Percentiles rank a stretch among this genome's conserved stretches.
Evolutionary conservation across 768 basidiomycete genomes (phyloP).

Genomic region (Termitomyces sp.): DNA sequence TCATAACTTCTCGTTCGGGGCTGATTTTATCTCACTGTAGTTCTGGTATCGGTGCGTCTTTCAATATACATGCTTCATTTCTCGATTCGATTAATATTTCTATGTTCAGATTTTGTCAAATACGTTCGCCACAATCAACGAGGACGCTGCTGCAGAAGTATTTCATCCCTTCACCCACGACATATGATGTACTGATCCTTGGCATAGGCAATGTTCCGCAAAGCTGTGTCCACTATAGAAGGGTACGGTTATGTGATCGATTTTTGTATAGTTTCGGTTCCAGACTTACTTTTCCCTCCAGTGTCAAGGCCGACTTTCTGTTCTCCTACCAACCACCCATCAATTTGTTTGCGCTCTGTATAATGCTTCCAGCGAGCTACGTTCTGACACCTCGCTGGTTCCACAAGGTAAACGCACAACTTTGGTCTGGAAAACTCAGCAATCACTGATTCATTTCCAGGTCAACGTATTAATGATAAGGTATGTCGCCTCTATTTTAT

Average conservation of each 20-base stretch:
- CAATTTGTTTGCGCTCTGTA: slow-evolving; percentile 79
- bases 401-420: slow-evolving; percentile 62
- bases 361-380: slow-evolving; percentile 86
- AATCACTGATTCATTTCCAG: slow-evolving; percentile 29
- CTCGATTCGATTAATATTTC: background rate
- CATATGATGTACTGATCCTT: slow-evolving; percentile 2
- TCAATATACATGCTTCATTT: background rate
- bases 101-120: slow-evolving; percentile 80
- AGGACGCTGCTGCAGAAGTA: slow-evolving; percentile 91
- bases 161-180: slow-evolving; percentile 3
- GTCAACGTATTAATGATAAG: slow-evolving; percentile 88
- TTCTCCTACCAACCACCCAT: slow-evolving; percentile 95
- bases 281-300: slow-evolving; percentile 16
- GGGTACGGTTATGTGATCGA: slow-evolving; percentile 42
- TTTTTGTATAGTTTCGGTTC: background rate
- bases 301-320: slow-evolving; percentile 85
- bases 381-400: slow-evolving; percentile 94
- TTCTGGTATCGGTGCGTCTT: slow-evolving; percentile 68
- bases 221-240: slow-evolving; percentile 92
- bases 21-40: slow-evolving; percentile 27
- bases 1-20: background rate
- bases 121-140: slow-evolving; percentile 90
- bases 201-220: slow-evolving; percentile 84
- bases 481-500: slow-evolving; percentile 25
- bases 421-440: background rate